Conservation (phyloP, 257 asterid genomes). For the Rauvolfia tetraphylla region DNA sequence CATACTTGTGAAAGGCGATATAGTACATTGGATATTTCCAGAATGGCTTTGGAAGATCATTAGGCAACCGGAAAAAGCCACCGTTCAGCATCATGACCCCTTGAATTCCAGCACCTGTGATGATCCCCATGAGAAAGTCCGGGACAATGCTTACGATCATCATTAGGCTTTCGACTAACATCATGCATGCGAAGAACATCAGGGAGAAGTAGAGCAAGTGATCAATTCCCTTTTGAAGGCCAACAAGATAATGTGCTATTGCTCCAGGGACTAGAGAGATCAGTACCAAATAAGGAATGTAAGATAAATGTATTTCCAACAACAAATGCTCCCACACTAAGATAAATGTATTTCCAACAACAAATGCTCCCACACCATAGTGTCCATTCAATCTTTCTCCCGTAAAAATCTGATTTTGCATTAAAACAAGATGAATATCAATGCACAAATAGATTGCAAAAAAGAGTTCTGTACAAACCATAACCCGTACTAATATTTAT, state of each 20-base stretch:
- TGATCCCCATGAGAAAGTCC: constrained; percentile 14
- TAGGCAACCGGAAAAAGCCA: constrained; percentile 11
- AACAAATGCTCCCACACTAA: constrained; percentile 44
- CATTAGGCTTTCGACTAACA: constrained; percentile 63
- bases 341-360: constrained; percentile 50
- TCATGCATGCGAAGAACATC: constrained; percentile 42
- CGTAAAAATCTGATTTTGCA: constrained; percentile 38
- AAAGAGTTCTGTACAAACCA: no score
- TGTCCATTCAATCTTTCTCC: constrained; percentile 66
- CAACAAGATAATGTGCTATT: constrained; percentile 51
- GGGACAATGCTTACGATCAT: constrained; percentile 52
- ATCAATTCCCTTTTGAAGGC: constrained; percentile 41
- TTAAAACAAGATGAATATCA: no score
- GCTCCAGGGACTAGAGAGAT: constrained; percentile 49
- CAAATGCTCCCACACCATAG: constrained; percentile 46
- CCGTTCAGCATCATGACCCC: constrained; percentile 24
- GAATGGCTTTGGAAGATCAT: constrained; percentile 12
- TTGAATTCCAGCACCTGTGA: constrained; percentile 7
- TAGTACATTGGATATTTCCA: constrained; percentile 18
- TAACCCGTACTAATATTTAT: constrained; percentile 21
- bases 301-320: constrained; percentile 56
- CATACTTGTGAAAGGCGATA: constrained; percentile 11
- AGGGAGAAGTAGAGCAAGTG: constrained; percentile 41
- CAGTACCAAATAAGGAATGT: constrained; percentile 45
- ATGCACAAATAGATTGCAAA: not conserved